Percentiles rank a stretch among this genome's conserved stretches.
These are phyloP conservation scores for Didymella glomerata DNA, from an alignment of 2,329 filamentous ascomycete species.

Conservation along the genomic window DNA sequence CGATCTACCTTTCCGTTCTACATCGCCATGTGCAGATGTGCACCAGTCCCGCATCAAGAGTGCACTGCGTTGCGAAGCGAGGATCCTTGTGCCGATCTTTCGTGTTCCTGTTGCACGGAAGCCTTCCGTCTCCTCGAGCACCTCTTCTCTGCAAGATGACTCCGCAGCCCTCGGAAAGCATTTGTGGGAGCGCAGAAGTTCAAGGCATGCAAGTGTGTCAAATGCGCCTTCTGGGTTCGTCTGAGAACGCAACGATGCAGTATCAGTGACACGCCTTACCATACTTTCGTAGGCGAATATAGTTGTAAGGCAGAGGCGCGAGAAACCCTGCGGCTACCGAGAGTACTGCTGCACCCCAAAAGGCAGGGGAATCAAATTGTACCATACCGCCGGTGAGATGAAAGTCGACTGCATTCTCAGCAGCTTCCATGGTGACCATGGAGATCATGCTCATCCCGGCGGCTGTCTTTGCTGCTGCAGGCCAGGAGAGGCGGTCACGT, in stretches of 20 bases:
- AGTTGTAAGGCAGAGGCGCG: conserved; percentile 64
- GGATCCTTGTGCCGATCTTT: not conserved
- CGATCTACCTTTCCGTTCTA: not conserved
- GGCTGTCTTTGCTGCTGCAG: conserved; percentile 59
- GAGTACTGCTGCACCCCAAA: conserved; percentile 62
- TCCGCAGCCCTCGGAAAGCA: too few species aligned
- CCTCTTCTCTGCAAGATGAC: not conserved
- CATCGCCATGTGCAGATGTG: not conserved
- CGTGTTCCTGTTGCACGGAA: not conserved
- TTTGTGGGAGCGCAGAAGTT: too few species aligned
- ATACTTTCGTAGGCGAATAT: conserved; percentile 58
- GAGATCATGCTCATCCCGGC: conserved; percentile 67
- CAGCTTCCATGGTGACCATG: conserved; percentile 67
- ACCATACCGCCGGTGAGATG: conserved; percentile 63
- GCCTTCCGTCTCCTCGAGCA: not conserved
- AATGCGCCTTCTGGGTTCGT: too few species aligned
- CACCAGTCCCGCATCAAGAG: not conserved
- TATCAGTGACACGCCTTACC: conserved; percentile 59
- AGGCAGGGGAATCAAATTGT: conserved; percentile 56
- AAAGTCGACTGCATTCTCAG: conserved; percentile 65
- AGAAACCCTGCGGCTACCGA: conserved; percentile 58
- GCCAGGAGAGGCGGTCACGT: conserved; percentile 59
- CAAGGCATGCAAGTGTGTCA: too few species aligned
- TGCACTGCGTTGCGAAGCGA: not conserved
- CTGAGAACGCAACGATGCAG: too few species aligned